phyloP scores from a whole-genome alignment of 306 rosid genomes.

The Luffa acutangula region DNA sequence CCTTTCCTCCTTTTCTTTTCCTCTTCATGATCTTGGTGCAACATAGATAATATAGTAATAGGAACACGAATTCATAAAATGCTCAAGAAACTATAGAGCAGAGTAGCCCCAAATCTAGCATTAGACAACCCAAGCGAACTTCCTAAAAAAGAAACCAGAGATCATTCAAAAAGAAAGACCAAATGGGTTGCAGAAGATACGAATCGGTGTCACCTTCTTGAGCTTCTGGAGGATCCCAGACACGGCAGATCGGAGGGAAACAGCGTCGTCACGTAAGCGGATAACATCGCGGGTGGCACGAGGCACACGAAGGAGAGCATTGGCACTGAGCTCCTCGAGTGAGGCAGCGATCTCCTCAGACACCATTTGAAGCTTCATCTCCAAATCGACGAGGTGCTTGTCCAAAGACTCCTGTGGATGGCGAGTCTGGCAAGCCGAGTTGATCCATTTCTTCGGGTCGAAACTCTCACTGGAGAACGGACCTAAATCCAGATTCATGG shows the following conservation, averaged over 20 bases:
- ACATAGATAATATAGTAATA: background rate
- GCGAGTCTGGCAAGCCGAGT: conserved; percentile 78
- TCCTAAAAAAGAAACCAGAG: background rate
- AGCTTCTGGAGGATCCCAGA: conserved; percentile 83
- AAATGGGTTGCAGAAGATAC: background rate
- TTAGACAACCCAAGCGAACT: background rate
- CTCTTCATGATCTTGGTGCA: background rate
- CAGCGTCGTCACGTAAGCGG: conserved; percentile 88
- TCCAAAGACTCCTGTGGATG: conserved; percentile 79
- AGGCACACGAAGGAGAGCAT: conserved; percentile 86
- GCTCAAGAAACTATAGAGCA: background rate
- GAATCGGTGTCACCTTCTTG: conserved; percentile 46
- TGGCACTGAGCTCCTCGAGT: conserved; percentile 86
- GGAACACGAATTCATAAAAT: background rate
- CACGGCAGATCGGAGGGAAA: conserved; percentile 74
- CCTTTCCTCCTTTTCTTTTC: background rate
- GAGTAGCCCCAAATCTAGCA: background rate
- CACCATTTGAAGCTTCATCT: conserved; percentile 90
- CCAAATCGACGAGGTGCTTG: conserved; percentile 74
- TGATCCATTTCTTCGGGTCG: conserved; percentile 94
- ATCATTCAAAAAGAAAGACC: background rate
- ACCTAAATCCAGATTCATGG: conserved; percentile 85
- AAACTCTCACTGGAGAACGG: conserved; percentile 74
- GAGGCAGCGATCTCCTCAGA: conserved; percentile 92
- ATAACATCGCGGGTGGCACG: conserved; percentile 89